Evolutionary conservation across 208 protist genomes (phyloP).

Genomic region (Acanthamoeba triangularis): DNA sequence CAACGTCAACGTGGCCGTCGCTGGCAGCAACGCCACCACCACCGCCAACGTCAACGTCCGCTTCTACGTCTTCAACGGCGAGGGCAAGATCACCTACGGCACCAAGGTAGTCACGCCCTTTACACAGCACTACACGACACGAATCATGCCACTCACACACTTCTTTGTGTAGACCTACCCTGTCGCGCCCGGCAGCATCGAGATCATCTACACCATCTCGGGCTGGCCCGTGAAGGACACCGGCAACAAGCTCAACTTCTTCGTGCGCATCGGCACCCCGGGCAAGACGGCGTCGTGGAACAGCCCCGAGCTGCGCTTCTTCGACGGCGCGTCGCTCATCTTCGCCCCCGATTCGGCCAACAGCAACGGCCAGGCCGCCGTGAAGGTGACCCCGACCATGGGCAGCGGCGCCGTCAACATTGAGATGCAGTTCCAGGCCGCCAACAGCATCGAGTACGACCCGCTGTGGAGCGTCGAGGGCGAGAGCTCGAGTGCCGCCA

Average conservation of each 20-base stretch:
- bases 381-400: background rate
- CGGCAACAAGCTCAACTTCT: background rate
- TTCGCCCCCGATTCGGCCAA: constrained; percentile 25
- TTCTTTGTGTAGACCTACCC: background rate
- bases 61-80: constrained; percentile 33
- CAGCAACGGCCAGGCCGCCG: constrained; percentile 24
- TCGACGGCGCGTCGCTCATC: constrained; percentile 50
- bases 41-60: constrained; percentile 24
- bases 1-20: background rate
- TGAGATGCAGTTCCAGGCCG: background rate
- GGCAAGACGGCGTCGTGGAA: background rate
- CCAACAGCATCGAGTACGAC: constrained; percentile 48
- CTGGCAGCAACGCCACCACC: background rate
- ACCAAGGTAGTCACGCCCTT: background rate
- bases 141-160: background rate
- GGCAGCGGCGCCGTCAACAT: constrained; percentile 17
- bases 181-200: background rate
- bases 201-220: constrained; percentile 43
- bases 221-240: constrained; percentile 26
- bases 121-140: background rate
- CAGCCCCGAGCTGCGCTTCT: constrained; percentile 37
- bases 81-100: constrained; percentile 24
- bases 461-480: background rate
- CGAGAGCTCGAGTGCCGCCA: background rate
- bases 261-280: background rate